Evolutionary conservation across 768 basidiomycete species (phyloP).

Genomic region (Termitomyces sp.): DNA sequence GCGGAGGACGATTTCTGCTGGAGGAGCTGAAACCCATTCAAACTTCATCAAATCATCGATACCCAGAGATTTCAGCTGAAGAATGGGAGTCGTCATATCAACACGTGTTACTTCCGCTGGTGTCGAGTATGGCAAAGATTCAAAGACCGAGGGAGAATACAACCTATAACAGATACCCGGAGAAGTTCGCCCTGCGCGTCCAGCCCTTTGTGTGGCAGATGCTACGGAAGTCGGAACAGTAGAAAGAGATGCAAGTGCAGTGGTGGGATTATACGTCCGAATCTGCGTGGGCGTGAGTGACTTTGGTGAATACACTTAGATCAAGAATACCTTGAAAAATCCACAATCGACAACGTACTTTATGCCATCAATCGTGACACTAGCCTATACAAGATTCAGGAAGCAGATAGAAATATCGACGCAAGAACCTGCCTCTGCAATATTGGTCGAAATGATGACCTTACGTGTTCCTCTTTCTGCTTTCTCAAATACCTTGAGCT

Average conservation of each 20-base stretch:
- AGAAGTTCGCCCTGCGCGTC: conserved; percentile 92
- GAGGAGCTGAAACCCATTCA: conserved; percentile 91
- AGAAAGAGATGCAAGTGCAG: conserved; percentile 78
- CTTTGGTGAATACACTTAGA: not conserved
- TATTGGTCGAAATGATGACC: conserved; percentile 91
- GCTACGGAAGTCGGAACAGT: conserved; percentile 83
- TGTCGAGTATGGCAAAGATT: conserved; percentile 62
- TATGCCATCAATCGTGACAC: conserved; percentile 95
- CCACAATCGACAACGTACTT: conserved; percentile 93
- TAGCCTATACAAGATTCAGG: conserved; percentile 52
- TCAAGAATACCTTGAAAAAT: conserved; percentile 76
- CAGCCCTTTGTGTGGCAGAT: conserved; percentile 90
- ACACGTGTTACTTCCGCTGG: conserved; percentile 89
- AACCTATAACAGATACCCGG: conserved; percentile 91
- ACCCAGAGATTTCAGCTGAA: conserved; percentile 93
- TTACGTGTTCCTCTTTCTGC: conserved; percentile 78
- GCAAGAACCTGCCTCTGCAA: conserved; percentile 69
- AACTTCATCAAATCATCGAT: conserved; percentile 95
- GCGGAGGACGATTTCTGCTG: conserved; percentile 78
- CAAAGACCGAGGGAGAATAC: conserved; percentile 65
- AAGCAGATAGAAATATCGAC: not conserved
- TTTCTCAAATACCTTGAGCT: conserved; percentile 80
- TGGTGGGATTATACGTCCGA: conserved; percentile 84
- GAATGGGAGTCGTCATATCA: conserved; percentile 86
- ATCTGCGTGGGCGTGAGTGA: conserved; percentile 46